Evolutionary conservation across 768 basidiomycete species (phyloP).

Genomic region (Lactarius hatsudake): DNA sequence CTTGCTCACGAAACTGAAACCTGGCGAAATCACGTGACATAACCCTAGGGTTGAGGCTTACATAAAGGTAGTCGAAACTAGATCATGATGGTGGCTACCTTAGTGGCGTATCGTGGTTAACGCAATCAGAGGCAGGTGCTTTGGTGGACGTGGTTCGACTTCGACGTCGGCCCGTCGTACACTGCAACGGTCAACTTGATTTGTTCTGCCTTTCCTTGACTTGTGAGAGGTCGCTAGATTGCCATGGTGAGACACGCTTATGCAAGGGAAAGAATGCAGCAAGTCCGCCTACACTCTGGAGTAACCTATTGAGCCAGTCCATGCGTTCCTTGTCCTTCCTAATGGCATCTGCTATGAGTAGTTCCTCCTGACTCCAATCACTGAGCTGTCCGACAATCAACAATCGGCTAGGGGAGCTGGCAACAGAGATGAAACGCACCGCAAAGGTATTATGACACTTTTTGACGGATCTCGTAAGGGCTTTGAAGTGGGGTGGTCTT

Average conservation of each 20-base stretch:
- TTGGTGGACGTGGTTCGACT: not conserved
- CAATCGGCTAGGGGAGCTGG: not conserved
- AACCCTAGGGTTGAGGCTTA: too few relatives aligned
- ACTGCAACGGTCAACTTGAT: slow-evolving; percentile 9
- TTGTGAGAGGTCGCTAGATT: slow-evolving; percentile 3
- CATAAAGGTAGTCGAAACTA: too few relatives aligned
- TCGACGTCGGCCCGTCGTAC: not conserved
- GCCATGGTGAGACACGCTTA: not conserved
- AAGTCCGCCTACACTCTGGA: slow-evolving; percentile 4
- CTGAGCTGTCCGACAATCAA: not conserved
- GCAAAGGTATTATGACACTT: slow-evolving; percentile 9
- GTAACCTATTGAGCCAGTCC: slow-evolving; percentile 9
- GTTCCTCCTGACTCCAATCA: not conserved
- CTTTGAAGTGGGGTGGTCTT: slow-evolving; percentile 10
- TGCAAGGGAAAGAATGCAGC: not conserved
- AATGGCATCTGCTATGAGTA: not conserved
- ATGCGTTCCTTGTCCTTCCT: slow-evolving; percentile 16
- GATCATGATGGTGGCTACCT: too few relatives aligned
- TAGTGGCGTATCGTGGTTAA: not conserved
- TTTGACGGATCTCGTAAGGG: slow-evolving; percentile 4
- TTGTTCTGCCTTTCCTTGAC: not conserved
- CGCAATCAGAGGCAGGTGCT: not conserved
- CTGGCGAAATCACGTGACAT: too few relatives aligned
- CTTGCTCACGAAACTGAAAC: too few relatives aligned
- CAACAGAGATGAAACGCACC: slow-evolving; percentile 2